Base-by-base conservation (phyloP, 2,329 filamentous ascomycete genomes). In the Botryotinia convoluta region DNA sequence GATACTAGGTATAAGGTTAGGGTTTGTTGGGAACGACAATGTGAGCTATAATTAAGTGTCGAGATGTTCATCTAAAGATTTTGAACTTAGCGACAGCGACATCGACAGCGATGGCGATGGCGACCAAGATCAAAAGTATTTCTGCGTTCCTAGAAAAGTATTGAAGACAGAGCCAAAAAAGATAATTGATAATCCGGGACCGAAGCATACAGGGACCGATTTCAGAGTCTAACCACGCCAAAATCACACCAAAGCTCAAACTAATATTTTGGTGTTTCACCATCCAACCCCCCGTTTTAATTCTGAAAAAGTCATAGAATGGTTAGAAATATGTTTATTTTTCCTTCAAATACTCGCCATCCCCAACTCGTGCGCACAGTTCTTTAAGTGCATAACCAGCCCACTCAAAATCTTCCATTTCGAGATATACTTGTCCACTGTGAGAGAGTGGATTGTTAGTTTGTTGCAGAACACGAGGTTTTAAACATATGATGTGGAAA, bases 381-480 rank as follows among this genome's bases (percentile, higher is more conserved):
- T 84, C 83, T 64, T 81, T 80, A 63, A 81, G 63, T 10, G 62
- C 74, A 32, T 76, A 80, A 0, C 86, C 93, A 6, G 87, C 86
- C 87, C 88, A 93, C 80, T 91, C 88, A 79, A 96, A 97, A 81
- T 98, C 94, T 20, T 86, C 85, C 76, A 91, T 81, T 39, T 93
- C 93, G n/a, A 98, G 83, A 80, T 96, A 98, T 0, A 96, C 87
- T 85, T 97, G 94, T 22, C 89, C 93, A 80, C 92, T 94, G 63
- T 22, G 20, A n/a, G 68, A 29, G n/a, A 32, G 51, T 37, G 20
- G 48, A 39, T 32, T 29, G 20, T 51, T 51, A 51, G 44, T 63
- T 16, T 37, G 8, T 72, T 59, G 62, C 71, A 68, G n/a, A 72
- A 51, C 22, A 72, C 35, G n/a, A 20, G n/a, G 22, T n/a, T n/a